Conservation (phyloP, 164 flowering plant species). For the Piper longum region DNA sequence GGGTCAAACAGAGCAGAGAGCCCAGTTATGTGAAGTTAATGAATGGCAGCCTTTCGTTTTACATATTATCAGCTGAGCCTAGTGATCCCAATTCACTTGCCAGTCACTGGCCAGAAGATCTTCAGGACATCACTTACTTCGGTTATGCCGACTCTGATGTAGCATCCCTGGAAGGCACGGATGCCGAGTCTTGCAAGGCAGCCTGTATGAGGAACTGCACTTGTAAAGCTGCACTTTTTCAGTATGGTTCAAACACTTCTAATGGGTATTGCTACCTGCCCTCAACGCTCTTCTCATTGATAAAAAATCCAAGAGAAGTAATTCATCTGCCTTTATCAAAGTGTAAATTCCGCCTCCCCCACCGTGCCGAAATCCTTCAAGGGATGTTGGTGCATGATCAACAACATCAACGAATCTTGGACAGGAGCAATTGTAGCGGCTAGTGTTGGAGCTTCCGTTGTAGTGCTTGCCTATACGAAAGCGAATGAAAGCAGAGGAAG, state of each 20-base stretch:
- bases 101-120: conserved; percentile 6
- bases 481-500: neutral
- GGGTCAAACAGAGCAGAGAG: neutral
- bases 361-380: neutral
- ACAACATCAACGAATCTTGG: neutral
- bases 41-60: neutral
- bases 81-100: neutral
- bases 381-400: neutral
- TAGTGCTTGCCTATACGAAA: neutral
- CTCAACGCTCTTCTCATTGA: conserved; percentile 7
- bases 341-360: conserved; percentile 6
- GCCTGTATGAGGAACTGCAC: conserved; percentile 14
- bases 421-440: conserved; percentile 2
- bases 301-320: neutral
- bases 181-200: conserved; percentile 10
- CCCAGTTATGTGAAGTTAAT: neutral
- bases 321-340: conserved; percentile 11
- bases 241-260: neutral
- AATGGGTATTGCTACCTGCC: conserved; percentile 9
- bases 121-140: conserved; percentile 10
- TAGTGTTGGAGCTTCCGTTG: neutral
- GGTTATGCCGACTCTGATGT: neutral
- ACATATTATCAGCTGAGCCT: neutral
- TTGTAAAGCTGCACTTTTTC: conserved; percentile 10
- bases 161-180: neutral